A percentile compares a stretch with the other conserved stretches of the same genome.
Evolutionary conservation across 176 grass and related monocot genomes (phyloP).

Genomic region (Triticum timopheevii): DNA sequence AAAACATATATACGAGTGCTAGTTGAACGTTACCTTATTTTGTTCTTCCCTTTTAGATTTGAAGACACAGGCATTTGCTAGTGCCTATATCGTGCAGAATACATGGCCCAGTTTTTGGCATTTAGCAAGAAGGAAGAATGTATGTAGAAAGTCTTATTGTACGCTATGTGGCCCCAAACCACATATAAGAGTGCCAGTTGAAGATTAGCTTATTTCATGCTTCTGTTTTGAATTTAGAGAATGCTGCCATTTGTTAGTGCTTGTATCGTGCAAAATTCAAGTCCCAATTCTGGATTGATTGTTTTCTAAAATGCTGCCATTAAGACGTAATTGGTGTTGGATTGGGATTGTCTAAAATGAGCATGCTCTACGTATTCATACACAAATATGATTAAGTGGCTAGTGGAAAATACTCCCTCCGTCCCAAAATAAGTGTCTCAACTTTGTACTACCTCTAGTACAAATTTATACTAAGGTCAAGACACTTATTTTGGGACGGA

Average conservation of each 20-base stretch:
- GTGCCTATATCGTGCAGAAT: neutral
- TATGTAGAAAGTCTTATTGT: neutral
- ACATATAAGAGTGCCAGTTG: neutral
- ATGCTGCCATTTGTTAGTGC: neutral
- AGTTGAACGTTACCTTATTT: neutral
- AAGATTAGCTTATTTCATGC: neutral
- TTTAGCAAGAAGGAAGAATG: neutral
- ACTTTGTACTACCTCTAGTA: no score
- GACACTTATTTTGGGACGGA: no score
- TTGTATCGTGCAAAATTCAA: neutral
- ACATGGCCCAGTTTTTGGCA: neutral
- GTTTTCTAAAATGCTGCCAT: neutral
- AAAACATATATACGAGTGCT: neutral
- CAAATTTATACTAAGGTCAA: no score
- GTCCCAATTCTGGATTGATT: neutral
- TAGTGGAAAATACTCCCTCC: neutral
- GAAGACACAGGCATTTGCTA: neutral
- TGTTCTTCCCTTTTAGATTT: neutral
- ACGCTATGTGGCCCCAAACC: neutral
- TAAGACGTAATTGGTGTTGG: constrained; percentile 9
- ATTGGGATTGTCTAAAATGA: constrained; percentile 4
- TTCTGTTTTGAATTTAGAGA: neutral
- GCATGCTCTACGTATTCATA: neutral
- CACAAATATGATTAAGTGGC: neutral
- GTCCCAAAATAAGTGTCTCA: no score